Conservation (phyloP, 2,329 filamentous ascomycete genomes). For the Microsporum canis region DNA sequence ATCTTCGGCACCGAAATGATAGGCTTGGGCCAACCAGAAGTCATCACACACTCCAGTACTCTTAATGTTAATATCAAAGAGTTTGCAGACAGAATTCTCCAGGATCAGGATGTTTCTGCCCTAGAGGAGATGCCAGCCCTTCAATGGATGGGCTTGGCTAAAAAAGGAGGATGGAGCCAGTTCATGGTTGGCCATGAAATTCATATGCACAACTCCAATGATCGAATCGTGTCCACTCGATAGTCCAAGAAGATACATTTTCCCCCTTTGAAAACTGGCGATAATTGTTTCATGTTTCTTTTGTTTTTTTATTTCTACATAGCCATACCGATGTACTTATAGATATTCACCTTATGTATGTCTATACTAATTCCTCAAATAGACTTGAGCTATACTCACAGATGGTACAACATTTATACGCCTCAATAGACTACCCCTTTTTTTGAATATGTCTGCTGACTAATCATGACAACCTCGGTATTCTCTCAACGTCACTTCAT, state of each 20-base stretch:
- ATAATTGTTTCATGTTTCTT: background rate
- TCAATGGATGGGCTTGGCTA: constrained; percentile 4
- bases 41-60: background rate
- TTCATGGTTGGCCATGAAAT: constrained; percentile 7
- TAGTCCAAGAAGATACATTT: background rate
- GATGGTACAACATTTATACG: background rate
- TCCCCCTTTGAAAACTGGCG: background rate
- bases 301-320: background rate
- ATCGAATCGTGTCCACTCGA: background rate
- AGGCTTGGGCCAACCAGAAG: background rate
- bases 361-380: no score
- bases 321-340: background rate
- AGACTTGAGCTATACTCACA: no score
- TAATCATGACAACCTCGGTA: background rate
- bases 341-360: no score
- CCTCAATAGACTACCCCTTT: background rate
- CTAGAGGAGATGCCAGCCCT: constrained; percentile 1
- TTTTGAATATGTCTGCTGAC: background rate
- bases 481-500: background rate
- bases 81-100: background rate
- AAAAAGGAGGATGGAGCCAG: constrained; percentile 5
- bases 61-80: background rate
- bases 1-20: background rate
- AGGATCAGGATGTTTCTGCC: background rate
- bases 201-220: background rate